These are phyloP conservation scores for Arthromyces matolae DNA, from an alignment of 768 basidiomycete genomes.

Conservation along the genomic window DNA sequence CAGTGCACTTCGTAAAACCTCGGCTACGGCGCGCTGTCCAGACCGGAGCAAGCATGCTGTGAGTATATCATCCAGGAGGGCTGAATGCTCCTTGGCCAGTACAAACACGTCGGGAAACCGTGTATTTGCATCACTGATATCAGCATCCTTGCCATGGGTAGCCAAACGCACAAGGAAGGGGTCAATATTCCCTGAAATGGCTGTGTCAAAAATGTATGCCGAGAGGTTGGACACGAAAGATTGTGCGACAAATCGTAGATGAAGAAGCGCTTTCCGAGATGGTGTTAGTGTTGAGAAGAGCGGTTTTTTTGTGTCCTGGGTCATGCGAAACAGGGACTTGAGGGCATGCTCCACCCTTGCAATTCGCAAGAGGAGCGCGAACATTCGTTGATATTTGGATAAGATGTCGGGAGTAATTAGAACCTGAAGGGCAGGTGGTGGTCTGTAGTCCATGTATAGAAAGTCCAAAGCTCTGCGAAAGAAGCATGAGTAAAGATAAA, in stretches of 20 bases:
- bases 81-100: constrained; percentile 63
- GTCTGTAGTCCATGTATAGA: constrained; percentile 85
- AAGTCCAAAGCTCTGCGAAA: constrained; percentile 76
- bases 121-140: constrained; percentile 1
- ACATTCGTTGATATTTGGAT: constrained; percentile 84
- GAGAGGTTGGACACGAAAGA: constrained; percentile 66
- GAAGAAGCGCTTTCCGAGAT: constrained; percentile 52
- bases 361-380: constrained; percentile 74
- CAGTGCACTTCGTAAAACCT: constrained; percentile 58
- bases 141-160: constrained; percentile 13
- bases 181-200: constrained; percentile 74
- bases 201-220: constrained; percentile 76
- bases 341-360: constrained; percentile 74
- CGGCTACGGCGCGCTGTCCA: constrained; percentile 60
- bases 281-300: constrained; percentile 57
- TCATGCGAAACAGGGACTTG: constrained; percentile 63
- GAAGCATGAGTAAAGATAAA: constrained; percentile 7
- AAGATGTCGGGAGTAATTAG: constrained; percentile 68
- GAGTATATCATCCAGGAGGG: constrained; percentile 69
- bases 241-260: constrained; percentile 72
- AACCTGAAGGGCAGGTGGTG: constrained; percentile 72
- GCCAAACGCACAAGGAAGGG: constrained; percentile 51
- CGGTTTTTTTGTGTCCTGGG: constrained; percentile 36
- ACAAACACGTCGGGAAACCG: constrained; percentile 73
- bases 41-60: constrained; percentile 72